Conservation (phyloP, 108 stramenopile genomes). For the Nannochloropsis salina region DNA sequence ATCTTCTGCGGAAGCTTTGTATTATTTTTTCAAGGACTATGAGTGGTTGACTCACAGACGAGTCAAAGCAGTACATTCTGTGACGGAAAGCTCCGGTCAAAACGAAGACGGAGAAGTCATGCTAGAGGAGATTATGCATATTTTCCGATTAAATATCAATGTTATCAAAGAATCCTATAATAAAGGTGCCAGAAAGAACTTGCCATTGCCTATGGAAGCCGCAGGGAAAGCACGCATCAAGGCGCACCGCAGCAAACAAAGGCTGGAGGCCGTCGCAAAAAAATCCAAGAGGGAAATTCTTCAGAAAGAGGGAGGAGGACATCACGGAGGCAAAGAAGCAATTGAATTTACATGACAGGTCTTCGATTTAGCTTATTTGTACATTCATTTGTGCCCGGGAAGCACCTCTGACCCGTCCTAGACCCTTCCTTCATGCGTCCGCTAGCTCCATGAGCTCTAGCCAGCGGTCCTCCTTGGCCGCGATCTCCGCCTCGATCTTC, state of each 20-base stretch:
- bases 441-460: slow-evolving; percentile 42
- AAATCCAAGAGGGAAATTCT: not conserved
- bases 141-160: not conserved
- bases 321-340: too few relatives aligned
- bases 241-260: not conserved
- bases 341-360: too few relatives aligned
- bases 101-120: not conserved
- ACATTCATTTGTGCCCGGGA: too few relatives aligned
- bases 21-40: slow-evolving; percentile 15
- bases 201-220: slow-evolving; percentile 6
- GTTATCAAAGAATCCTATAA: not conserved
- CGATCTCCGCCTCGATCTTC: slow-evolving; percentile 31
- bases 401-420: too few relatives aligned
- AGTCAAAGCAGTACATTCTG: not conserved
- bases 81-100: not conserved
- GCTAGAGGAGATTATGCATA: not conserved
- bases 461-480: slow-evolving; percentile 43
- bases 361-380: too few relatives aligned
- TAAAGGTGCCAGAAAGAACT: not conserved
- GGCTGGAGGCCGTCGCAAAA: not conserved
- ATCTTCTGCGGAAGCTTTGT: slow-evolving; percentile 17
- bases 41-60: not conserved
- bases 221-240: not conserved
- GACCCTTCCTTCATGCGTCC: not conserved
- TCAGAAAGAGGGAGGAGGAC: not conserved